phyloP scores from a whole-genome alignment of 352 stramenopile genomes.

The Phytophthora pluvialis region DNA sequence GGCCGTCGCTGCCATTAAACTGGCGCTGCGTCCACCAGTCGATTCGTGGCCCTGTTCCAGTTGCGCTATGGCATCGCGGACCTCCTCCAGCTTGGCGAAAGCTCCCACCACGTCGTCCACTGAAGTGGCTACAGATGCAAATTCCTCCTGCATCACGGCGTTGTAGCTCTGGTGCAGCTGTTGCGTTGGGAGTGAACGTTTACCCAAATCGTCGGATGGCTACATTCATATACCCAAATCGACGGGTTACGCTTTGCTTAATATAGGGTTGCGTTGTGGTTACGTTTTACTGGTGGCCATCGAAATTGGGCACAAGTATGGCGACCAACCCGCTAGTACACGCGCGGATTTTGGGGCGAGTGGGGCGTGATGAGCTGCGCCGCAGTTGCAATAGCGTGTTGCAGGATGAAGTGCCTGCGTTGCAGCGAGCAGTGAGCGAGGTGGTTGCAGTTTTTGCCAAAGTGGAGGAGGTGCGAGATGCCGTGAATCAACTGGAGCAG shows the following conservation, averaged over 20 bases:
- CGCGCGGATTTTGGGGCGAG: not conserved
- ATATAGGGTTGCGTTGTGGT: too few relatives aligned
- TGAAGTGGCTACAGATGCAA: not conserved
- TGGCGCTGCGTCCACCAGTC: constrained; percentile 5
- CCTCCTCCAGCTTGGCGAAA: constrained; percentile 6
- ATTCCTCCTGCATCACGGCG: constrained; percentile 2
- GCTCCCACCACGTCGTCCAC: not conserved
- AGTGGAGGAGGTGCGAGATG: constrained; percentile 1
- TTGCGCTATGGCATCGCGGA: not conserved
- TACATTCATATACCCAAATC: not conserved
- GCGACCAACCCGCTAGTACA: not conserved
- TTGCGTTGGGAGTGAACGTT: not conserved
- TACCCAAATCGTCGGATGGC: not conserved
- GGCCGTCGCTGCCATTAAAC: not conserved
- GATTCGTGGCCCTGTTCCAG: constrained; percentile 3
- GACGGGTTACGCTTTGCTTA: too few relatives aligned
- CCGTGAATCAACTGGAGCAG: not conserved
- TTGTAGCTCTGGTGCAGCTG: constrained; percentile 11
- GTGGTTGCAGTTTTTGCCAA: constrained; percentile 5
- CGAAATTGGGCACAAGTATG: not conserved
- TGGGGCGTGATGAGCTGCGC: not conserved
- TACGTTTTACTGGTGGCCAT: not conserved
- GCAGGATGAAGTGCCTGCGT: not conserved
- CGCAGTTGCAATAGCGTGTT: not conserved
- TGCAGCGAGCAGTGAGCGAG: not conserved